A percentile compares a stretch with the other conserved stretches of the same genome.
These are phyloP conservation scores for Chrysopogon serrulatus DNA, from an alignment of 176 grass and related monocot species.

Conservation along the genomic window DNA sequence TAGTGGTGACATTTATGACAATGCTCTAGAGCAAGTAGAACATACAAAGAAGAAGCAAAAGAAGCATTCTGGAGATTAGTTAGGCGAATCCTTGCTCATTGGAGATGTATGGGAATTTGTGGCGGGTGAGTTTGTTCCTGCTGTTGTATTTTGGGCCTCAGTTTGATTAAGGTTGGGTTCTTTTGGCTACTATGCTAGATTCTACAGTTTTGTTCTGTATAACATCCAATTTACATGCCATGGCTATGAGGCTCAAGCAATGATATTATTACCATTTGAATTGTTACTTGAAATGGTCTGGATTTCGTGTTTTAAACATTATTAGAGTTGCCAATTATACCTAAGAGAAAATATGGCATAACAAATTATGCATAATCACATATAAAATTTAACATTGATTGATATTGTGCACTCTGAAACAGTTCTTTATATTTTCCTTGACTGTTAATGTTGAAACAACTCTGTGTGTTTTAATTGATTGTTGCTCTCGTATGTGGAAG, in stretches of 20 bases:
- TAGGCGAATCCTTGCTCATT: background rate
- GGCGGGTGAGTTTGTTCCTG: slow-evolving; percentile 16
- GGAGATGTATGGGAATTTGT: background rate
- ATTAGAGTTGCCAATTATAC: background rate
- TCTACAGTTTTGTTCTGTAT: background rate
- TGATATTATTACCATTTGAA: background rate
- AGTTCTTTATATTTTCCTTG: background rate
- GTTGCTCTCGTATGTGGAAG: background rate
- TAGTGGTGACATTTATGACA: background rate
- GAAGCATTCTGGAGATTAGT: slow-evolving; percentile 7
- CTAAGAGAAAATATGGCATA: background rate
- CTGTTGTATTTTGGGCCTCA: slow-evolving; percentile 26
- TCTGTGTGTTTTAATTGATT: background rate
- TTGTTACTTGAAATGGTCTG: background rate
- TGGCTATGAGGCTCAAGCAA: slow-evolving; percentile 3
- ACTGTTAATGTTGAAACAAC: background rate
- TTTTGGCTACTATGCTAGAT: background rate
- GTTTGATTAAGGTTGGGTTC: background rate
- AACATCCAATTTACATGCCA: background rate
- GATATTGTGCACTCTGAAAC: background rate
- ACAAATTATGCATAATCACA: background rate
- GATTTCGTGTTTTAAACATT: background rate
- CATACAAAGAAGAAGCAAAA: slow-evolving; percentile 36
- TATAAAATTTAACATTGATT: background rate
- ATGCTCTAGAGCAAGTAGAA: background rate